Percentiles rank a stretch among this genome's conserved stretches.
Evolutionary conservation across 2,329 filamentous ascomycete species (phyloP).

Genomic region (Elsinoe australis): DNA sequence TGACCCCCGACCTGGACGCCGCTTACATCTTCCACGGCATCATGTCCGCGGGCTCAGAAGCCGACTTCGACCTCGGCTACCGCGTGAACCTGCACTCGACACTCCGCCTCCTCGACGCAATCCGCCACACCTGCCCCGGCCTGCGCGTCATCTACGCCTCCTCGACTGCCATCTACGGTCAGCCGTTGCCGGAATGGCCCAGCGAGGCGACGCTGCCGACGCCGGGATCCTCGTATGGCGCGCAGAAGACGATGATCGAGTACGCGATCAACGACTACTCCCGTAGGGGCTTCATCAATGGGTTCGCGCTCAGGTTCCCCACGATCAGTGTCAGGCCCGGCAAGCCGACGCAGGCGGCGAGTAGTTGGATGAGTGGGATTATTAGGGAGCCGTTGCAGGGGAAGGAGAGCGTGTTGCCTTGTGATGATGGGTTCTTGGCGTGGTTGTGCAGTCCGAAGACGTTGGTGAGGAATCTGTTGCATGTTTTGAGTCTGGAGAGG

Average conservation of each 20-base stretch:
- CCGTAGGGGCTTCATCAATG: conserved; percentile 43
- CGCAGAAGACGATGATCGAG: conserved; percentile 46
- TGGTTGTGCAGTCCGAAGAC: conserved; percentile 52
- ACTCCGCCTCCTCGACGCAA: conserved; percentile 42
- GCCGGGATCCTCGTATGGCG: conserved; percentile 44
- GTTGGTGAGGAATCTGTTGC: conserved; percentile 48
- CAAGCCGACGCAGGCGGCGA: conserved; percentile 45
- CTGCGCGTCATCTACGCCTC: conserved; percentile 44
- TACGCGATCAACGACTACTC: conserved; percentile 46
- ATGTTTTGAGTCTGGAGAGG: conserved; percentile 43
- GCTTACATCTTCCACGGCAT: conserved; percentile 49
- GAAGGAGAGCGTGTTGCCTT: conserved; percentile 46
- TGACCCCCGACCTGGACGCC: conserved; percentile 39
- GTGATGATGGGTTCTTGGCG: conserved; percentile 44
- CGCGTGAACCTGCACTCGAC: conserved; percentile 45
- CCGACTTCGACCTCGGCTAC: conserved; percentile 46
- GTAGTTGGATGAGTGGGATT: conserved; percentile 46
- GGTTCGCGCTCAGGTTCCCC: conserved; percentile 41
- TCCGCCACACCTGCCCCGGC: conserved; percentile 40
- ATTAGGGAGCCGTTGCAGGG: conserved; percentile 48
- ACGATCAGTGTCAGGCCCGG: conserved; percentile 47
- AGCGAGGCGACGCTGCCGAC: conserved; percentile 42
- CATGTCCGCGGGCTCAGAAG: conserved; percentile 47
- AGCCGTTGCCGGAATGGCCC: conserved; percentile 34
- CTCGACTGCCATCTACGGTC: conserved; percentile 45